These are phyloP conservation scores for Citeromyces matritensis DNA, from an alignment of 805 yeast genomes.

Conservation along the genomic window DNA sequence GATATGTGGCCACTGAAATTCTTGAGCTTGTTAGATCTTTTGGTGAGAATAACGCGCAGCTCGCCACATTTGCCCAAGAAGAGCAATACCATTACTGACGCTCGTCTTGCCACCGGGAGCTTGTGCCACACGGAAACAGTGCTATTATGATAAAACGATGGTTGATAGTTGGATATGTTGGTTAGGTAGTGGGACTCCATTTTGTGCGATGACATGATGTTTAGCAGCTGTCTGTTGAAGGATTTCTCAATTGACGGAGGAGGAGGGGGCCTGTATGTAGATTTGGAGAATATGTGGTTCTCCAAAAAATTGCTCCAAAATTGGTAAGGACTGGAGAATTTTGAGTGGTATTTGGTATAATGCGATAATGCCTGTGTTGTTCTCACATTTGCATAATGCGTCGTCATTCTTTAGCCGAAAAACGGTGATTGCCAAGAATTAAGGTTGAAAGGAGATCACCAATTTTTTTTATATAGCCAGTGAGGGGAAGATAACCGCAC, in stretches of 20 bases:
- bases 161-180: conserved; percentile 14
- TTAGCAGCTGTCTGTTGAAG: neutral
- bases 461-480: too few species aligned
- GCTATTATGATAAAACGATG: conserved; percentile 15
- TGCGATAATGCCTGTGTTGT: too few species aligned
- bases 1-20: conserved; percentile 85
- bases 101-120: conserved; percentile 52
- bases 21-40: conserved; percentile 52
- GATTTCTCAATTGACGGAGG: conserved; percentile 2
- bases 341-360: neutral
- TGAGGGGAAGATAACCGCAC: too few species aligned
- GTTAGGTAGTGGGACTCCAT: conserved; percentile 18
- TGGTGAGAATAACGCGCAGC: conserved; percentile 63
- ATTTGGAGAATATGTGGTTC: conserved; percentile 3
- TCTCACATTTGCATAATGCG: too few species aligned
- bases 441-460: neutral
- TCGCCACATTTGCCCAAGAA: conserved; percentile 66
- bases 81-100: conserved; percentile 66
- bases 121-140: conserved; percentile 39
- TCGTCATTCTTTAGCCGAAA: neutral
- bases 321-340: neutral
- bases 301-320: conserved; percentile 2
- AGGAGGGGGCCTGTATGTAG: conserved; percentile 4
- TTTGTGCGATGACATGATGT: conserved; percentile 8
- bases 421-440: neutral